Conservation (phyloP, 805 yeast species). For the Candida oleophila region DNA sequence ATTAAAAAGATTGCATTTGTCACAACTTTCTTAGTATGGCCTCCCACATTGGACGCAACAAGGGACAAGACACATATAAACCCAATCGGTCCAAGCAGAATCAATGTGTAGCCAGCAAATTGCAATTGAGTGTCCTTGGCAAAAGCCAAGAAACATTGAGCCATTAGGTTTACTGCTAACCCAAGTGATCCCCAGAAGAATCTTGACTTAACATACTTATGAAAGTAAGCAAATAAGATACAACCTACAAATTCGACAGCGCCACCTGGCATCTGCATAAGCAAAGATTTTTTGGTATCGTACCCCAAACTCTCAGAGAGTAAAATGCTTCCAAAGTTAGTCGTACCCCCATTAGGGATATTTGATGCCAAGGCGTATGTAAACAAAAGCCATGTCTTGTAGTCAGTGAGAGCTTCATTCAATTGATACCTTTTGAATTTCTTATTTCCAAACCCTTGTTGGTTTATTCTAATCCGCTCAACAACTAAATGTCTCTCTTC, state of each 20-base stretch:
- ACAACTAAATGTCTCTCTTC: constrained; percentile 40
- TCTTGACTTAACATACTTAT: constrained; percentile 13
- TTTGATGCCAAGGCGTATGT: constrained; percentile 29
- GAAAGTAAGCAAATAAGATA: constrained; percentile 14
- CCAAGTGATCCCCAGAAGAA: constrained; percentile 28
- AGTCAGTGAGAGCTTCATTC: constrained; percentile 49
- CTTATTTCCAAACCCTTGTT: constrained; percentile 58
- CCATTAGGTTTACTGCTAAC: constrained; percentile 17
- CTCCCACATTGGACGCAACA: constrained; percentile 23
- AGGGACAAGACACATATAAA: constrained; percentile 18
- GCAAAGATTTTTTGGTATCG: constrained; percentile 18
- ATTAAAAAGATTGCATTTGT: constrained; percentile 24
- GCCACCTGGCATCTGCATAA: constrained; percentile 40
- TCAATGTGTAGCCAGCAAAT: constrained; percentile 31
- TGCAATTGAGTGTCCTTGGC: constrained; percentile 20
- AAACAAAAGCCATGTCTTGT: constrained; percentile 49
- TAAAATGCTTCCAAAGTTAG: constrained; percentile 31
- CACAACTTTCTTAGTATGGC: constrained; percentile 27
- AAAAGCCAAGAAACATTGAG: constrained; percentile 32
- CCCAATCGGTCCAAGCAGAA: constrained; percentile 25
- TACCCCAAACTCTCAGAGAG: constrained; percentile 18
- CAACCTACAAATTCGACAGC: constrained; percentile 31
- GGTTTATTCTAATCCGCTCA: constrained; percentile 52
- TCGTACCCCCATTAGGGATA: constrained; percentile 38
- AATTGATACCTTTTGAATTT: constrained; percentile 56